Conservation (phyloP, 139 green algal genomes). For the Gonium pectorale region DNA sequence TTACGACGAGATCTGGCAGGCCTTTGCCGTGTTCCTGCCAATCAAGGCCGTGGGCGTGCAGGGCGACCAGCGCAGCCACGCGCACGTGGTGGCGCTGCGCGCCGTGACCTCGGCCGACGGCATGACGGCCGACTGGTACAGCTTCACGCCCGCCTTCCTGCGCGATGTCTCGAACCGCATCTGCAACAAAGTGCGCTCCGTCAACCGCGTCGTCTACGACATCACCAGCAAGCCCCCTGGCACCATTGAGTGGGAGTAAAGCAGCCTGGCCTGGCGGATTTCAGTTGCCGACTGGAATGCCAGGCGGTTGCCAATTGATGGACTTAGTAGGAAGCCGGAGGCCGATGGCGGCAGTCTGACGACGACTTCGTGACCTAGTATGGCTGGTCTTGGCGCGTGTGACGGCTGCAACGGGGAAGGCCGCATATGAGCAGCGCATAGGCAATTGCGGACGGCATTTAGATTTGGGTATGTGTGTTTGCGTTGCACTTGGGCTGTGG, state of each 20-base stretch:
- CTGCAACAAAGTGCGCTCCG: constrained; percentile 91
- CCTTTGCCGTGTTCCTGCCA: constrained; percentile 98
- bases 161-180: constrained; percentile 90
- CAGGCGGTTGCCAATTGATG: too few species aligned
- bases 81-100: constrained; percentile 93
- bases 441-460: too few species aligned
- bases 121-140: constrained; percentile 99
- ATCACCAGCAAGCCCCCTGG: constrained; percentile 97
- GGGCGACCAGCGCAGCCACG: constrained; percentile 96
- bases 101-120: constrained; percentile 93
- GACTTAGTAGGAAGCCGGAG: too few species aligned
- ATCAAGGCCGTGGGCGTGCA: constrained; percentile 90
- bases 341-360: too few species aligned
- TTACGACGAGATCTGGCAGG: constrained; percentile 99
- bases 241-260: constrained; percentile 99
- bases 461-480: too few species aligned
- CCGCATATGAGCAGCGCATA: too few species aligned
- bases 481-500: too few species aligned
- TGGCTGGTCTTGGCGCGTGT: too few species aligned
- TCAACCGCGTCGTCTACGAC: constrained; percentile 99
- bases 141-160: constrained; percentile 95
- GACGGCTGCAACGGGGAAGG: too few species aligned
- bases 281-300: too few species aligned
- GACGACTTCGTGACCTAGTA: too few species aligned
- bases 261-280: too few species aligned